Conservation (phyloP, 345 rosid genomes). For the Ceriops zippeliana region DNA sequence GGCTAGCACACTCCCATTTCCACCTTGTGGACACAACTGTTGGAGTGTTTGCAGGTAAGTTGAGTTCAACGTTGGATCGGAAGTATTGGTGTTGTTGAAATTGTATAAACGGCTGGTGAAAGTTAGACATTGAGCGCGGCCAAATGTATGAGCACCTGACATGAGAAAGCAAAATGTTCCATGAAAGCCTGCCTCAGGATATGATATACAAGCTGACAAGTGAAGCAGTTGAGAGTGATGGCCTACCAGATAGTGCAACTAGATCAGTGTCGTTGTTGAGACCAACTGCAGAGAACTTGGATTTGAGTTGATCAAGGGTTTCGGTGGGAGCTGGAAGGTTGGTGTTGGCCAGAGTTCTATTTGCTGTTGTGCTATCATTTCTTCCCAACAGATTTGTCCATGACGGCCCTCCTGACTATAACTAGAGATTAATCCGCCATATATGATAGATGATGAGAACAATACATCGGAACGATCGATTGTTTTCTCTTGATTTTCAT, state of each 20-base stretch:
- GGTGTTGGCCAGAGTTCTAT: conserved; percentile 13
- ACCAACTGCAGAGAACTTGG: conserved; percentile 13
- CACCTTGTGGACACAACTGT: conserved; percentile 50
- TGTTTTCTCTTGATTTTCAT: no score
- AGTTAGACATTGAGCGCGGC: conserved; percentile 39
- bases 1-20: conserved; percentile 25
- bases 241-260: conserved; percentile 25
- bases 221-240: not conserved
- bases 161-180: not conserved
- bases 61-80: conserved; percentile 52
- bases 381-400: conserved; percentile 32
- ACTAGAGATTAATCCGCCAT: not conserved
- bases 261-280: conserved; percentile 26
- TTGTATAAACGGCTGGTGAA: conserved; percentile 44
- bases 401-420: conserved; percentile 35
- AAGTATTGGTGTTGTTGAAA: conserved; percentile 36
- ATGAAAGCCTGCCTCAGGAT: not conserved
- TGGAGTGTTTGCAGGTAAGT: conserved; percentile 36
- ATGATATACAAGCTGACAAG: no score
- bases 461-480: no score
- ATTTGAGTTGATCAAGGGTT: conserved; percentile 6
- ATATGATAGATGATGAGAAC: no score
- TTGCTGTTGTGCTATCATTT: conserved; percentile 34
- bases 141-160: conserved; percentile 69
- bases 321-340: conserved; percentile 14